Evolutionary conservation across 106 monocot species (phyloP).

Genomic region (Acorus gramineus): DNA sequence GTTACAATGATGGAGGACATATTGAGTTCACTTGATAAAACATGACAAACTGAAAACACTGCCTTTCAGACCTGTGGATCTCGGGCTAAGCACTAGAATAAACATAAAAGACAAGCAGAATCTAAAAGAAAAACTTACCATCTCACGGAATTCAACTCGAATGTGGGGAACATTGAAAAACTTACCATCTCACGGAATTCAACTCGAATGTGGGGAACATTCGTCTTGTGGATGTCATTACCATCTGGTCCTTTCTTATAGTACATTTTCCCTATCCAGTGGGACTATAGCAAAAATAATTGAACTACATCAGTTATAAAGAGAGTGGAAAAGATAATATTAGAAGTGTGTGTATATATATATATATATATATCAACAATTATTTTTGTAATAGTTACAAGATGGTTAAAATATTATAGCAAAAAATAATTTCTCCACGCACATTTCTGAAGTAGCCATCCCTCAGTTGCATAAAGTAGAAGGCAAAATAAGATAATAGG

Average conservation of each 20-base stretch:
- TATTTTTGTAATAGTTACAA: too few relatives aligned
- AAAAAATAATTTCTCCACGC: too few relatives aligned
- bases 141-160: conserved; percentile 80
- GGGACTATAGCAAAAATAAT: conserved; percentile 35
- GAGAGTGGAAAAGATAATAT: too few relatives aligned
- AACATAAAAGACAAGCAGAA: neutral
- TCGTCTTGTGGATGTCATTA: conserved; percentile 90
- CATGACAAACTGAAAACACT: neutral
- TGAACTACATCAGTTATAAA: too few relatives aligned
- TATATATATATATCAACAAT: too few relatives aligned
- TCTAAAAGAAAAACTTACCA: conserved; percentile 19
- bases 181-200: conserved; percentile 88
- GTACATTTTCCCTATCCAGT: conserved; percentile 91
- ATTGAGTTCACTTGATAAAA: neutral
- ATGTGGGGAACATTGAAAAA: conserved; percentile 95
- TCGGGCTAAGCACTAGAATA: too few relatives aligned
- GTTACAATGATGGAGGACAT: neutral
- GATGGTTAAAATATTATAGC: too few relatives aligned
- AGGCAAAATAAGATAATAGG: too few relatives aligned
- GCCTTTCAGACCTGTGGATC: too few relatives aligned
- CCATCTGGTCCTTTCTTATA: conserved; percentile 82
- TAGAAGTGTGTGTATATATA: too few relatives aligned
- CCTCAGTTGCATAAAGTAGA: too few relatives aligned
- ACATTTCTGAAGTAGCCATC: too few relatives aligned
- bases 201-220: conserved; percentile 91